Conservation (phyloP, 2,329 filamentous ascomycete genomes). For the Cordyceps cicadae region DNA sequence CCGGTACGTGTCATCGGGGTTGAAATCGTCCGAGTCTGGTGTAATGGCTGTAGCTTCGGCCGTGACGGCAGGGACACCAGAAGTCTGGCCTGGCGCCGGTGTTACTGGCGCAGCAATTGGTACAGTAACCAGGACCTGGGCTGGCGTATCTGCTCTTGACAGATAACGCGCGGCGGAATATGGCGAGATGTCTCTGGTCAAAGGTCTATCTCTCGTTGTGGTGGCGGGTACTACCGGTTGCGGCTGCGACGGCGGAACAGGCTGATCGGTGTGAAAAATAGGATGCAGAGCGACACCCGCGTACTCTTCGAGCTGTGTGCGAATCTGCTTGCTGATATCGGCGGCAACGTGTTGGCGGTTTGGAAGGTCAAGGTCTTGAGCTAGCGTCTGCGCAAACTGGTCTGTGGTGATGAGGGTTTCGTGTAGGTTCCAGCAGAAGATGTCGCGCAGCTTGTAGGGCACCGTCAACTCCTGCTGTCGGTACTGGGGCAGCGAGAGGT, state of each 20-base stretch:
- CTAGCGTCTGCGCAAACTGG: conserved; percentile 83
- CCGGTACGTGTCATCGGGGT: conserved; percentile 89
- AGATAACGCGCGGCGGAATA: conserved; percentile 24
- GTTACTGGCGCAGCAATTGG: conserved; percentile 41
- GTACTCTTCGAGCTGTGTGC: conserved; percentile 91
- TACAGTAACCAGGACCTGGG: conserved; percentile 42
- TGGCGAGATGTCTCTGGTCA: conserved; percentile 31
- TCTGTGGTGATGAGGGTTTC: conserved; percentile 91
- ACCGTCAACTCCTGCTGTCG: conserved; percentile 70
- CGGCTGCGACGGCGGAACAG: conserved; percentile 1
- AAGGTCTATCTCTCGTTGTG: conserved; percentile 21
- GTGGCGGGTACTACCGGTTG: conserved; percentile 14
- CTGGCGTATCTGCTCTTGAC: conserved; percentile 50
- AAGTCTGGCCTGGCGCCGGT: conserved; percentile 34
- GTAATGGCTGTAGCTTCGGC: conserved; percentile 59
- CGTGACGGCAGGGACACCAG: conserved; percentile 47
- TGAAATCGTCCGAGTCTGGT: conserved; percentile 62
- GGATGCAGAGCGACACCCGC: conserved; percentile 90
- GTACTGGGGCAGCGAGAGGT: conserved; percentile 71
- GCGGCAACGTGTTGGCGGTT: conserved; percentile 59
- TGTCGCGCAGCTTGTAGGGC: conserved; percentile 82
- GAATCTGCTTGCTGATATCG: conserved; percentile 88
- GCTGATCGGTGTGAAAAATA: conserved; percentile 62
- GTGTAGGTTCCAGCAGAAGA: conserved; percentile 97
- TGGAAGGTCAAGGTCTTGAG: conserved; percentile 88